These are phyloP conservation scores for Macrolepiota fuliginosa DNA, from an alignment of 768 basidiomycete genomes.

Conservation along the genomic window DNA sequence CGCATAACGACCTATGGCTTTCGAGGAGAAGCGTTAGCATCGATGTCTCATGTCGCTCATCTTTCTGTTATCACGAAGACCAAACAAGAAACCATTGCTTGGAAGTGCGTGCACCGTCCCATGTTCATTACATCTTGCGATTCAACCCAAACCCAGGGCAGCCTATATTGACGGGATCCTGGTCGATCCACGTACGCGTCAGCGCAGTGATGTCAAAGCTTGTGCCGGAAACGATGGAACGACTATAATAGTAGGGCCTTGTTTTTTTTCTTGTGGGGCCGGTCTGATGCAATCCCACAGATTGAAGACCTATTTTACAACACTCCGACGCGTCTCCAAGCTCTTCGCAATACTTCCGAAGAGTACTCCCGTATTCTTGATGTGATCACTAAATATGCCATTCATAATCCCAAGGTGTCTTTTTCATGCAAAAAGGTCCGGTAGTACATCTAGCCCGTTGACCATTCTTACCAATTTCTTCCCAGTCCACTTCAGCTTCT, in stretches of 20 bases:
- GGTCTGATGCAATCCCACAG: slow-evolving; percentile 35
- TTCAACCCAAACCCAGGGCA: slow-evolving; percentile 50
- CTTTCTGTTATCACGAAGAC: slow-evolving; percentile 91
- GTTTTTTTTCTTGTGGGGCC: not conserved
- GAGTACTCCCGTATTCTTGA: slow-evolving; percentile 92
- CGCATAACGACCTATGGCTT: slow-evolving; percentile 92
- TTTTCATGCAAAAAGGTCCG: slow-evolving; percentile 90
- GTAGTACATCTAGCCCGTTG: not conserved
- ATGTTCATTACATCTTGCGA: not conserved
- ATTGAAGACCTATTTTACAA: slow-evolving; percentile 97
- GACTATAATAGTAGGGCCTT: slow-evolving; percentile 64
- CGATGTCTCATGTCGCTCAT: slow-evolving; percentile 91
- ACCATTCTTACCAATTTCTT: not conserved
- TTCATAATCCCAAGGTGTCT: slow-evolving; percentile 87
- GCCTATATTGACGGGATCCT: slow-evolving; percentile 78
- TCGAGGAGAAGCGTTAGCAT: slow-evolving; percentile 94
- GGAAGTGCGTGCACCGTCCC: slow-evolving; percentile 65
- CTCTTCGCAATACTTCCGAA: slow-evolving; percentile 81
- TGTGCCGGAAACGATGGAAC: slow-evolving; percentile 96
- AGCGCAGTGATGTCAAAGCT: slow-evolving; percentile 76
- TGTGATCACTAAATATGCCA: slow-evolving; percentile 88
- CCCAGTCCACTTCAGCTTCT: slow-evolving; percentile 64
- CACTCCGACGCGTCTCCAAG: slow-evolving; percentile 81
- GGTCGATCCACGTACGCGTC: slow-evolving; percentile 66
- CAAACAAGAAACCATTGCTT: slow-evolving; percentile 76